Evolutionary conservation across 176 grass and related monocot genomes (phyloP).

Genomic region (Bothriochloa decipiens): DNA sequence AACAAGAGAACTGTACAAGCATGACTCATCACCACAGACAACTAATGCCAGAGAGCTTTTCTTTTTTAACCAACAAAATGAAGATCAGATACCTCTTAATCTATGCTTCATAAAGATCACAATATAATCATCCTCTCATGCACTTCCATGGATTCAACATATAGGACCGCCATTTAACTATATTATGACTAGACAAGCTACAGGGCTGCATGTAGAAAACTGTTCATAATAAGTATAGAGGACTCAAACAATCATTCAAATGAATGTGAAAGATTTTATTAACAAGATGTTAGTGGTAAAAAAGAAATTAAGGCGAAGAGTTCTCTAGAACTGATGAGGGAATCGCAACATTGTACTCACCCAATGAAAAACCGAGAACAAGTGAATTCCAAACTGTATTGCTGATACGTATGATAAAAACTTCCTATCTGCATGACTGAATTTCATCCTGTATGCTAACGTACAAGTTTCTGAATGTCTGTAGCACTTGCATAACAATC

Average conservation of each 20-base stretch:
- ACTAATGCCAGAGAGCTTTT: background rate
- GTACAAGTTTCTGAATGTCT: constrained; percentile 2
- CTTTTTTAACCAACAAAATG: background rate
- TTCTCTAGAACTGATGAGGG: background rate
- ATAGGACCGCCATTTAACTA: background rate
- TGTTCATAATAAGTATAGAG: background rate
- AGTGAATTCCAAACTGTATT: background rate
- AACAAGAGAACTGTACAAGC: background rate
- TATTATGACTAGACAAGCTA: background rate
- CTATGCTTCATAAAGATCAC: background rate
- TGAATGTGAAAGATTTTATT: background rate
- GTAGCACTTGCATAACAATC: constrained; percentile 18
- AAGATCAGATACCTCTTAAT: background rate
- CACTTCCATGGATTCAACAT: background rate
- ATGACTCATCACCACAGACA: background rate
- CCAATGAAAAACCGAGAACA: background rate
- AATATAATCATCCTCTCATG: background rate
- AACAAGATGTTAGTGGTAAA: background rate
- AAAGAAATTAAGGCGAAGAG: background rate
- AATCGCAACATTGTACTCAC: background rate
- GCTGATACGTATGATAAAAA: constrained; percentile 27
- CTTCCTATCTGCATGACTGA: constrained; percentile 22
- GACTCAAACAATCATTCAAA: background rate
- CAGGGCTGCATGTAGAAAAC: background rate
- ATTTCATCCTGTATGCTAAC: constrained; percentile 26